Percentiles rank a stretch among this genome's conserved stretches.
Conservation (phyloP, 768 basidiomycete species). For the Obba rivulosa region DNA sequence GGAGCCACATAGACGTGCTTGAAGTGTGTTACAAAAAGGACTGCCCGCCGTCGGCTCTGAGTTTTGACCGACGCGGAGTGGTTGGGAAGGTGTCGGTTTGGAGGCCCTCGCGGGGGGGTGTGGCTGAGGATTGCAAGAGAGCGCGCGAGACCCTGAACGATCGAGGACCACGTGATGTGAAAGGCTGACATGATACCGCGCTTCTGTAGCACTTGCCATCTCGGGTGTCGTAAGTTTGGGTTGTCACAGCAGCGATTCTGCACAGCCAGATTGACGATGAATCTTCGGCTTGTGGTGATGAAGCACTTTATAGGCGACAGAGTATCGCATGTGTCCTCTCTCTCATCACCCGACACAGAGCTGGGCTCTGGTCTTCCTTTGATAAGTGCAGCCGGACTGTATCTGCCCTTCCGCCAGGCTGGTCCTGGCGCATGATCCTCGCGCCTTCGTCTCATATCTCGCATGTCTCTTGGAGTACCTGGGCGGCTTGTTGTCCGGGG, state of each 20-base stretch:
- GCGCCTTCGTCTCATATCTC: constrained; percentile 2
- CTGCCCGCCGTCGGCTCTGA: not conserved
- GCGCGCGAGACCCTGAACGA: constrained; percentile 11
- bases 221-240: too few species aligned
- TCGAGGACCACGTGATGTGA: not conserved
- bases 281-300: too few species aligned
- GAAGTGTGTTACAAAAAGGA: not conserved
- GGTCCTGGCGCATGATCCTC: constrained; percentile 1
- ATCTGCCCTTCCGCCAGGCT: constrained; percentile 1
- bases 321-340: not conserved
- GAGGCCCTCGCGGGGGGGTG: constrained; percentile 9
- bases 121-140: constrained; percentile 9
- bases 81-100: too few species aligned
- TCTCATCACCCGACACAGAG: constrained; percentile 5
- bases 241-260: too few species aligned
- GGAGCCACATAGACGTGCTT: constrained; percentile 1
- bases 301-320: too few species aligned
- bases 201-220: not conserved
- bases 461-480: not conserved
- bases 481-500: constrained; percentile 2
- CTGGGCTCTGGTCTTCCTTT: constrained; percentile 17
- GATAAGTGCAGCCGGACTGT: constrained; percentile 14
- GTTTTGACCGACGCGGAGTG: too few species aligned
- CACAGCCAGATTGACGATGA: too few species aligned
- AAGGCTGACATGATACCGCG: not conserved